Conservation (phyloP, 2,329 filamentous ascomycete species). For the Ophiostoma triangulosporum region DNA sequence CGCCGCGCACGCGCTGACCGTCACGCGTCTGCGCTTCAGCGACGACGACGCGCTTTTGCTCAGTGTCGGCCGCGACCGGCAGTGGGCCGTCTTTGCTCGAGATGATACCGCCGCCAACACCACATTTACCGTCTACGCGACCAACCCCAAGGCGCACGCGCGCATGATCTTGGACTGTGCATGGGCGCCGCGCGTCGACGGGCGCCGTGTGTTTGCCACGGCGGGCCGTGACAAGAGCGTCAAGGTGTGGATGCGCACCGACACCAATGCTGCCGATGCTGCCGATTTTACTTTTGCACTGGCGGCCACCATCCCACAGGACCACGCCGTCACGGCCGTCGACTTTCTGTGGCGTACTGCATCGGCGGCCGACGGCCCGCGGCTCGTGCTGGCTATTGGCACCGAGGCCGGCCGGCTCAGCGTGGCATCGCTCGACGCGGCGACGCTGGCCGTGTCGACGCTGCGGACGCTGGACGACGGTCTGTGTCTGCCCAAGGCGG, state of each 20-base stretch:
- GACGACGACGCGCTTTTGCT: constrained; percentile 52
- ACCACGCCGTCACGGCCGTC: constrained; percentile 55
- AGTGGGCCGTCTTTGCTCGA: constrained; percentile 72
- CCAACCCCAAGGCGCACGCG: constrained; percentile 73
- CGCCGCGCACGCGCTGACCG: constrained; percentile 73
- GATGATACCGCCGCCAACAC: constrained; percentile 19
- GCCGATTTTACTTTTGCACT: constrained; percentile 38
- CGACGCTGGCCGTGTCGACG: constrained; percentile 21
- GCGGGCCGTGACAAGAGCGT: constrained; percentile 81
- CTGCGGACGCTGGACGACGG: constrained; percentile 23
- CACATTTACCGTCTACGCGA: constrained; percentile 49
- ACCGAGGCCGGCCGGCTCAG: constrained; percentile 40
- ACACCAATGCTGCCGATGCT: no score
- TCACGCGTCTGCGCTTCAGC: constrained; percentile 72
- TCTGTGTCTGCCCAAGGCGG: constrained; percentile 46
- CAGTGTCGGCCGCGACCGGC: constrained; percentile 80
- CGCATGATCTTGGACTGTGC: constrained; percentile 84
- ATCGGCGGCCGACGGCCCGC: constrained; percentile 9
- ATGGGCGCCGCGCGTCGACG: constrained; percentile 50
- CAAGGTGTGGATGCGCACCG: constrained; percentile 48
- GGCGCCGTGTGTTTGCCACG: constrained; percentile 54
- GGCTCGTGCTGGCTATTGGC: constrained; percentile 40
- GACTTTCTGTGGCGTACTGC: constrained; percentile 40
- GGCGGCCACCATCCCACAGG: constrained; percentile 37
- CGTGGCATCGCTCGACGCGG: constrained; percentile 28